Evolutionary conservation across 768 basidiomycete genomes (phyloP), one percentile per base, ranked within the genome.

Genomic region (Boletellus emodensis): DNA sequence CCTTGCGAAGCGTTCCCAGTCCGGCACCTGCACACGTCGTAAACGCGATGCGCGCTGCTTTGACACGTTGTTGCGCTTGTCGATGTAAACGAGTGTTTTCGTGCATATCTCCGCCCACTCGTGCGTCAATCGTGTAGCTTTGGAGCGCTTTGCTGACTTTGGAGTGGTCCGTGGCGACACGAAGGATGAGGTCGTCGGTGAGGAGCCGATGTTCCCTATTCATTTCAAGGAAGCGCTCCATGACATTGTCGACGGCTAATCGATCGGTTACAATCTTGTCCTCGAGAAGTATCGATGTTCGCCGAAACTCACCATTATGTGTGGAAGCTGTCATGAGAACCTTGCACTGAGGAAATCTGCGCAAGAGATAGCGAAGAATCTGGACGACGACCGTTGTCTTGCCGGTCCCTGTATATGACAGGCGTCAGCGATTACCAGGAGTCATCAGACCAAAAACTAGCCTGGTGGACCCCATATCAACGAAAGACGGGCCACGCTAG

Each of bases 381-480:
- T 82, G 75, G 3, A 86, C 75, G 6, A 85, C 82, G 1, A 85
- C 84, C 0, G 83, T 85, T 0, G 84, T 85, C 62, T 86, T 87
- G 33, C 85, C 84, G 0, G 84, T 87, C 0, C 84, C 84, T 85
- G 44, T 5, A 9, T 32, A 18, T n/a, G 30, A 33, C 5, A 6
- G 3, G 8, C 3, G 7, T 37, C 18, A 40, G 15, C 30, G 28
- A 32, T 4, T 14, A 3, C 34, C 38, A 3, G 11, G 33, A 4
- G n/a, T 35, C 24, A 13, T 6, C 14, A 4, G 3, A 35, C 2
- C 46, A 1, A 26, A 37, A 38, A 41, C 47, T 34, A 37, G 80
- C 84, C 82, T 53, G 84, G 84, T 9, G 84, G 83, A 4, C 84
- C 83, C 84, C 84, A 85, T 7, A 86, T 84, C 36, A 86, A 59